Evolutionary conservation across 2,329 filamentous ascomycete genomes (phyloP).

Genomic region (Xylariales sp.): DNA sequence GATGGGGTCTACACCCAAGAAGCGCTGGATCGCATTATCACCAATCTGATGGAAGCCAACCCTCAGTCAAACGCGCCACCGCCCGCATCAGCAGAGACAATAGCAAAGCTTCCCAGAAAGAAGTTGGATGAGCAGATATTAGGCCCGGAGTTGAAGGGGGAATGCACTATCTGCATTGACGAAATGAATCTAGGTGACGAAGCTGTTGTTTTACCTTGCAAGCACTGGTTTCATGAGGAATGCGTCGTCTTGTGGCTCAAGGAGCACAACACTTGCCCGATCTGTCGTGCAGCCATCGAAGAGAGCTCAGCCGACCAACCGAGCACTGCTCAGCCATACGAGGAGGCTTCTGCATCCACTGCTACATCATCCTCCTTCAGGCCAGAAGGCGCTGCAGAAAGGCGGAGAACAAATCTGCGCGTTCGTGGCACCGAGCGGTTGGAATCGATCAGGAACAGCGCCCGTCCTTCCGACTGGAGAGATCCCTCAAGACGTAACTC

Average conservation of each 20-base stretch:
- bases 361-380: slow-evolving; percentile 13
- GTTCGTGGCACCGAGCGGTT: slow-evolving; percentile 16
- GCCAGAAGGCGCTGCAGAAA: slow-evolving; percentile 9
- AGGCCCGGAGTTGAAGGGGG: slow-evolving; percentile 60
- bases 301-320: slow-evolving; percentile 22
- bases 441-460: slow-evolving; percentile 14
- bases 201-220: slow-evolving; percentile 77
- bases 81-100: slow-evolving; percentile 72
- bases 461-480: slow-evolving; percentile 10
- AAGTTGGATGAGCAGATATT: slow-evolving; percentile 68
- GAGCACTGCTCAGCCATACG: slow-evolving; percentile 9
- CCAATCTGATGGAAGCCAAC: slow-evolving; percentile 82
- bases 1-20: slow-evolving; percentile 91
- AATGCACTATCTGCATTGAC: slow-evolving; percentile 96
- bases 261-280: slow-evolving; percentile 90
- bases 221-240: slow-evolving; percentile 86
- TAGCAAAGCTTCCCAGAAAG: slow-evolving; percentile 68
- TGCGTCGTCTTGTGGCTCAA: slow-evolving; percentile 82
- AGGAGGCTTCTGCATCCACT: slow-evolving; percentile 9
- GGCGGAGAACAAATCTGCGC: slow-evolving; percentile 16
- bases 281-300: slow-evolving; percentile 62
- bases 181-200: slow-evolving; percentile 68
- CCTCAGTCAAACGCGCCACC: slow-evolving; percentile 72
- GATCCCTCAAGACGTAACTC: slow-evolving; percentile 15
- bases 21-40: slow-evolving; percentile 83